Evolutionary conservation across 2,329 filamentous ascomycete genomes (phyloP).

Genomic region (Colletotrichum musae): DNA sequence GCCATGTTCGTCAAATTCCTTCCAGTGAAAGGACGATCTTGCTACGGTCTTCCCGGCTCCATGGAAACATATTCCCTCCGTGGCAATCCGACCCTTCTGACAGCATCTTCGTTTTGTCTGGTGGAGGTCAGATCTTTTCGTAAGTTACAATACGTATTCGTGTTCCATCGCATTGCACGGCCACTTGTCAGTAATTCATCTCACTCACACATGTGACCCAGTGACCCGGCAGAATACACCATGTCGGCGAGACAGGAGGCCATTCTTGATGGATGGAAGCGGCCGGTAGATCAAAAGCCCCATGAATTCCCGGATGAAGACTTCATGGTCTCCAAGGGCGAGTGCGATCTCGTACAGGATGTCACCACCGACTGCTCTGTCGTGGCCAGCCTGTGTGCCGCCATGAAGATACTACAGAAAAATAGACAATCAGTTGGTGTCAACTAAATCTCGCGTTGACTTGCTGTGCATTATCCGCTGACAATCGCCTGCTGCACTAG

Average conservation of each 20-base stretch:
- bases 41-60: constrained; percentile 82
- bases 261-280: constrained; percentile 88
- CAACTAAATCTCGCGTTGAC: background rate
- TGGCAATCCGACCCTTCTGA: constrained; percentile 78
- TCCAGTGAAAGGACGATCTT: constrained; percentile 83
- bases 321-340: constrained; percentile 70
- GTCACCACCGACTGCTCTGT: constrained; percentile 97
- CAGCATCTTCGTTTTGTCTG: constrained; percentile 71
- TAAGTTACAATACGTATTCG: constrained; percentile 56
- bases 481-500: constrained; percentile 54
- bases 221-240: constrained; percentile 78
- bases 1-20: constrained; percentile 70
- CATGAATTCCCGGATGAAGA: constrained; percentile 54
- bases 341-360: constrained; percentile 92
- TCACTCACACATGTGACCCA: constrained; percentile 51
- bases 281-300: constrained; percentile 76
- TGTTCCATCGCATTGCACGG: background rate
- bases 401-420: constrained; percentile 77
- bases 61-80: constrained; percentile 86
- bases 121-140: constrained; percentile 72
- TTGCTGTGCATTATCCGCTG: background rate
- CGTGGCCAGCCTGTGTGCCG: constrained; percentile 92
- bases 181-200: constrained; percentile 37
- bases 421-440: constrained; percentile 75
- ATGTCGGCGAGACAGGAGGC: constrained; percentile 82